These are phyloP conservation scores for Crucibulum laeve DNA, from an alignment of 768 basidiomycete species.

Conservation along the genomic window DNA sequence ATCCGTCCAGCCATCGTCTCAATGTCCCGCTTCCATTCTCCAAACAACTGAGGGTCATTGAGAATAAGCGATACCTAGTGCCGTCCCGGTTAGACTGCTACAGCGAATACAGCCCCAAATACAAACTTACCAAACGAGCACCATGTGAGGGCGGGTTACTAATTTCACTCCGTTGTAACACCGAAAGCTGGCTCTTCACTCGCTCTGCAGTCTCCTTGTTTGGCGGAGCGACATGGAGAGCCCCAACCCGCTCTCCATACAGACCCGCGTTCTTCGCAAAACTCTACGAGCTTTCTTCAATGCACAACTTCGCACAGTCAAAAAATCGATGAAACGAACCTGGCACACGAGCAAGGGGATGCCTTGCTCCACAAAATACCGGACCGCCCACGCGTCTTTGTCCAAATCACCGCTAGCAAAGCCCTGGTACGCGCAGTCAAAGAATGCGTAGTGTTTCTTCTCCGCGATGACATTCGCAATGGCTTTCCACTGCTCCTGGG, in stretches of 20 bases:
- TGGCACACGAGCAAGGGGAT: constrained; percentile 86
- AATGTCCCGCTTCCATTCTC: constrained; percentile 89
- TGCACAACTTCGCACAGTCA: not conserved
- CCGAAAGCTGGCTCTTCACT: constrained; percentile 85
- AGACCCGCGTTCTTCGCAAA: constrained; percentile 97
- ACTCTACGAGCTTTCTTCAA: constrained; percentile 44
- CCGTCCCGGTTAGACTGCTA: constrained; percentile 3
- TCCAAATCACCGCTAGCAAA: constrained; percentile 93
- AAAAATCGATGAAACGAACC: constrained; percentile 36
- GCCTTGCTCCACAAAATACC: constrained; percentile 74
- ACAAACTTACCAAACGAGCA: constrained; percentile 70
- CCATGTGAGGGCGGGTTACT: constrained; percentile 93
- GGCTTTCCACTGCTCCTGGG: constrained; percentile 76
- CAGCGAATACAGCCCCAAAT: not conserved
- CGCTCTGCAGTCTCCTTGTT: constrained; percentile 61
- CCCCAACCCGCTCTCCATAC: constrained; percentile 93
- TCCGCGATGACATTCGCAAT: constrained; percentile 69
- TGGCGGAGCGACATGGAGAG: constrained; percentile 78
- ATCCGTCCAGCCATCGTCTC: constrained; percentile 91
- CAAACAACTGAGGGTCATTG: constrained; percentile 68
- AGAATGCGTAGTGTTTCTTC: constrained; percentile 84
- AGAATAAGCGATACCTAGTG: constrained; percentile 75
- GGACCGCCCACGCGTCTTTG: constrained; percentile 87
- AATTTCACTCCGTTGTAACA: constrained; percentile 91
- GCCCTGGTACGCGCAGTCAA: constrained; percentile 96